Base-by-base conservation (phyloP, 805 yeast genomes). In the Candida vartiovaarae region DNA sequence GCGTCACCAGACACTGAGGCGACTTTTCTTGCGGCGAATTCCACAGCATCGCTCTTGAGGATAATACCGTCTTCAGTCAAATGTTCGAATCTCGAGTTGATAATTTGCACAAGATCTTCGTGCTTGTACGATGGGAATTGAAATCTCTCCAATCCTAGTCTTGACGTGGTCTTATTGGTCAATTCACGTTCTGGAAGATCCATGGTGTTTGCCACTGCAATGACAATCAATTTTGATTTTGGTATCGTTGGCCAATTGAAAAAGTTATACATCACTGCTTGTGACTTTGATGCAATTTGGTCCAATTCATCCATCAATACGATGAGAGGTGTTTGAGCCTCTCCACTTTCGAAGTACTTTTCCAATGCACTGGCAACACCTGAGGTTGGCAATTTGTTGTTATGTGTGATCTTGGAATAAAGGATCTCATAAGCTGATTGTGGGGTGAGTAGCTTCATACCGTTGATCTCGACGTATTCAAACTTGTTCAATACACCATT, bases 1-100 rank as follows among this genome's bases (percentile, higher is more conserved):
- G 97, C 99, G 68, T 93, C 99, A 46, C 99, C 99, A 60, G 95
- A 85, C 3, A 93, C 97, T 64, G 93, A 80, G 5, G 98, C 96
- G 36, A 93, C 95, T 61, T 89, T 90, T 63, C 97, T 75, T 2
- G 96, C 79, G 0, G 96, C 96, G 68, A 84, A 89, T 46, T 84
- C 91, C 50, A 90, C 77, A 0, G 99, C 96, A 57, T 85, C 95
- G 23, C 72, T 68, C 40, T 74, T 74, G 47, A 71, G 61, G 37
- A 59, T 56, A 41, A 71, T 42, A 48, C 60, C 55, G 28, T 65
- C 56, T 59, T 54, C 64, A 52, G 54, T 59, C 20, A 76, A 53
- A 3, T 67, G 65, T 32, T 77, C 80, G 35, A 93, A 69, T 46
- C 96, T 68, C 45, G 81, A 79, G 38, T 74, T 72, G 36, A 93